Percentiles rank a stretch among this genome's conserved stretches.
phyloP scores from a whole-genome alignment of 441 rosid genomes.

The Metrosideros polymorpha region DNA sequence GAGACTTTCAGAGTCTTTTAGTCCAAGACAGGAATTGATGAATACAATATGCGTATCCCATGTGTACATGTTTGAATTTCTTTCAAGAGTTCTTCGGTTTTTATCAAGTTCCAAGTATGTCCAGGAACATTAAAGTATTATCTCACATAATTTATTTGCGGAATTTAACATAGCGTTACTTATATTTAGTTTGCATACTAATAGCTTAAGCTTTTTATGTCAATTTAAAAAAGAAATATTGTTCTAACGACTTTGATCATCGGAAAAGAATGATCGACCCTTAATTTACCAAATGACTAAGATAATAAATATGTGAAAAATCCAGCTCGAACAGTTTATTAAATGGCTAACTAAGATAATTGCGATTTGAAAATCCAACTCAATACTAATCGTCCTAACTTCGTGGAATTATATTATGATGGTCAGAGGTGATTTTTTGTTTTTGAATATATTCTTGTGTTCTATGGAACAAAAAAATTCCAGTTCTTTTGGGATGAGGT shows the following conservation, averaged over 20 bases:
- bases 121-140: neutral
- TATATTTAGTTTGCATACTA: neutral
- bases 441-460: neutral
- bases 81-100: neutral
- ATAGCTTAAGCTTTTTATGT: neutral
- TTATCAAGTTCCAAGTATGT: neutral
- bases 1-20: neutral
- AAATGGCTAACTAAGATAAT: neutral
- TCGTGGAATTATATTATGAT: neutral
- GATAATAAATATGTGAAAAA: neutral
- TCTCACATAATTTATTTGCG: neutral
- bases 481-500: neutral
- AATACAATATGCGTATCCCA: neutral
- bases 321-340: neutral
- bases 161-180: neutral
- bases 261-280: neutral
- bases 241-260: rapidly evolving
- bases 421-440: neutral
- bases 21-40: neutral
- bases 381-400: neutral
- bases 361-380: neutral
- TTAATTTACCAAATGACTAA: neutral
- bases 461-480: neutral
- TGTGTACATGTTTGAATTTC: neutral
- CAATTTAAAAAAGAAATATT: neutral